Conservation (phyloP, 805 yeast genomes). For the Candida khao-thaluensis region DNA sequence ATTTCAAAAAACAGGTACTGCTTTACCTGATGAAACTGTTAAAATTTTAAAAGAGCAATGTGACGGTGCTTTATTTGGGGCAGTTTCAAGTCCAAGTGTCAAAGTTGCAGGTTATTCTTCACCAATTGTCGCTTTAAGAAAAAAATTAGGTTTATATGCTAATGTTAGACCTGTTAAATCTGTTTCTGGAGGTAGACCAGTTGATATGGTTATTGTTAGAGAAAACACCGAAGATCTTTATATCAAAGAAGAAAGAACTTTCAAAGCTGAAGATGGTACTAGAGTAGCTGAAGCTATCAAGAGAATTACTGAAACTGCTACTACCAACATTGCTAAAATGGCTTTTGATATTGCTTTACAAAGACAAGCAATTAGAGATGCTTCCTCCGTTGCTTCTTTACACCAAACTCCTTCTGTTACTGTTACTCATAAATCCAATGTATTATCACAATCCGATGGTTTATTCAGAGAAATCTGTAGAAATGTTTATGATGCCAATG, state of each 20-base stretch:
- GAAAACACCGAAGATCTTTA: slow-evolving; percentile 98
- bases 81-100: slow-evolving; percentile 91
- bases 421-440: slow-evolving; percentile 96
- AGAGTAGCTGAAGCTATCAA: slow-evolving; percentile 96
- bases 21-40: slow-evolving; percentile 92
- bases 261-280: slow-evolving; percentile 74
- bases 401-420: slow-evolving; percentile 66
- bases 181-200: slow-evolving; percentile 85
- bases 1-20: slow-evolving; percentile 92
- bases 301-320: slow-evolving; percentile 88
- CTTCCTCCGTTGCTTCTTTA: slow-evolving; percentile 31
- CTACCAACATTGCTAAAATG: slow-evolving; percentile 81
- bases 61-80: slow-evolving; percentile 97
- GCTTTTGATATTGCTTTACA: slow-evolving; percentile 92
- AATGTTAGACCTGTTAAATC: slow-evolving; percentile 97
- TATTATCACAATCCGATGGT: slow-evolving; percentile 89
- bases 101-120: slow-evolving; percentile 97
- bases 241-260: slow-evolving; percentile 86
- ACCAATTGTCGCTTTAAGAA: slow-evolving; percentile 97
- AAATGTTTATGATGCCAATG: slow-evolving; percentile 56
- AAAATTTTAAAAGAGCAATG: slow-evolving; percentile 72
- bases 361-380: slow-evolving; percentile 76
- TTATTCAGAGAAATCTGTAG: slow-evolving; percentile 87
- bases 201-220: slow-evolving; percentile 96
- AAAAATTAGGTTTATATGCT: slow-evolving; percentile 91